Evolutionary conservation across 768 basidiomycete genomes (phyloP).

Genomic region (Strobilomyces dryophilus): DNA sequence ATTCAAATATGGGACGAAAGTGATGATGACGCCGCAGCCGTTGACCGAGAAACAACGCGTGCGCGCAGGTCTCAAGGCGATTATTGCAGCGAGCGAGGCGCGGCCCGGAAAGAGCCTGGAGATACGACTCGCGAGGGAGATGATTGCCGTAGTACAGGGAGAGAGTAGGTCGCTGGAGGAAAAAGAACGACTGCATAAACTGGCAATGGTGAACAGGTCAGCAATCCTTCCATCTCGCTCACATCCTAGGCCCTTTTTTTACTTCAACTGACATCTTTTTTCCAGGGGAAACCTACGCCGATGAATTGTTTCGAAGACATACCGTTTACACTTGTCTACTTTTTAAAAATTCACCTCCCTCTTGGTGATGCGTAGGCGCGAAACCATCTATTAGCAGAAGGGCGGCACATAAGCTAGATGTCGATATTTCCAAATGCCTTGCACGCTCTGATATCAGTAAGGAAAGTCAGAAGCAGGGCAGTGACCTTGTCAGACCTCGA

Average conservation of each 20-base stretch:
- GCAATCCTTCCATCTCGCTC: constrained; percentile 21
- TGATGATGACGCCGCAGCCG: constrained; percentile 60
- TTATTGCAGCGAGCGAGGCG: constrained; percentile 58
- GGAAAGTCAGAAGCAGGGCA: no score
- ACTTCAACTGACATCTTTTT: background rate
- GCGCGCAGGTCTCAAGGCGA: constrained; percentile 65
- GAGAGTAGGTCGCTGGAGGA: constrained; percentile 54
- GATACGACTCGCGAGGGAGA: constrained; percentile 74
- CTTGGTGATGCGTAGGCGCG: no score
- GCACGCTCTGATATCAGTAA: no score
- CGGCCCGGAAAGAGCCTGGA: constrained; percentile 55
- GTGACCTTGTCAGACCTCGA: no score
- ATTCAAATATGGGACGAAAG: constrained; percentile 62
- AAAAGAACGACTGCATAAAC: constrained; percentile 59
- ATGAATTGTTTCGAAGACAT: background rate
- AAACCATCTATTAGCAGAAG: no score
- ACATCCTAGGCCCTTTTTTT: background rate
- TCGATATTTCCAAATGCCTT: no score
- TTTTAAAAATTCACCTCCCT: background rate
- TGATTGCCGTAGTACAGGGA: constrained; percentile 66
- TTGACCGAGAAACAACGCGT: constrained; percentile 79
- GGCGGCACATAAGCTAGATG: no score
- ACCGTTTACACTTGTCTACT: background rate
- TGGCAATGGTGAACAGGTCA: constrained; percentile 77
- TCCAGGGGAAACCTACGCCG: constrained; percentile 22